These are phyloP conservation scores for Saccharomycopsis crataegensis DNA, from an alignment of 1,139 yeast species.

Conservation along the genomic window DNA sequence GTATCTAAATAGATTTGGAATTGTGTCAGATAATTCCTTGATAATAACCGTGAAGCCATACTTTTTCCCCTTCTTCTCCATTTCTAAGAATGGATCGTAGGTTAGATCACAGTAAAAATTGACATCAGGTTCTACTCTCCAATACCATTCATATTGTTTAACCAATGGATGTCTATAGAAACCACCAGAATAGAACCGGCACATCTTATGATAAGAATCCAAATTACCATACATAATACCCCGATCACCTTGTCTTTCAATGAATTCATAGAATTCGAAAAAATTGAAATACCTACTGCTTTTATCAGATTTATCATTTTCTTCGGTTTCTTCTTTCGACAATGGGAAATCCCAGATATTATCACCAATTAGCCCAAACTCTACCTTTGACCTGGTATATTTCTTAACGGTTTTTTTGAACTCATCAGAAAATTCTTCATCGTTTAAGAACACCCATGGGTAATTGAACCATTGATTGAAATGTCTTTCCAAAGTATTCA, in stretches of 20 bases:
- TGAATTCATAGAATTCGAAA: constrained; percentile 40
- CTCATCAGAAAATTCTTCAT: constrained; percentile 59
- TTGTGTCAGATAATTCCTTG: constrained; percentile 67
- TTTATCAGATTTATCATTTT: constrained; percentile 26
- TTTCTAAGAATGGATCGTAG: constrained; percentile 81
- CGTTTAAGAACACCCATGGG: constrained; percentile 84
- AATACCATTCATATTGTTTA: constrained; percentile 71
- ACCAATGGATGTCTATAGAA: constrained; percentile 72
- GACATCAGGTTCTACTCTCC: constrained; percentile 92
- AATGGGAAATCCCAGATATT: constrained; percentile 52
- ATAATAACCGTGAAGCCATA: constrained; percentile 81
- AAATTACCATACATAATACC: constrained; percentile 75
- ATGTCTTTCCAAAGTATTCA: constrained; percentile 69
- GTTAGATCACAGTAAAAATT: constrained; percentile 84
- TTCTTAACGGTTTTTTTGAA: constrained; percentile 46
- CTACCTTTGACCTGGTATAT: constrained; percentile 50
- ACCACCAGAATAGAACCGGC: constrained; percentile 57
- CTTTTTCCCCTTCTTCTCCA: constrained; percentile 60
- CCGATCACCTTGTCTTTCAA: constrained; percentile 70
- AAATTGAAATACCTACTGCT: constrained; percentile 7
- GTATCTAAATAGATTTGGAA: constrained; percentile 70
- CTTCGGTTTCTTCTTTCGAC: constrained; percentile 3
- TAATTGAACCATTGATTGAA: constrained; percentile 88
- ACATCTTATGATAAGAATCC: constrained; percentile 65
- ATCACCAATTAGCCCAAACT: constrained; percentile 51